A percentile compares a stretch with the other conserved stretches of the same genome.
Conservation (phyloP, 1,284 basidiomycete species). For the Kalmanozyma brasiliensis region DNA sequence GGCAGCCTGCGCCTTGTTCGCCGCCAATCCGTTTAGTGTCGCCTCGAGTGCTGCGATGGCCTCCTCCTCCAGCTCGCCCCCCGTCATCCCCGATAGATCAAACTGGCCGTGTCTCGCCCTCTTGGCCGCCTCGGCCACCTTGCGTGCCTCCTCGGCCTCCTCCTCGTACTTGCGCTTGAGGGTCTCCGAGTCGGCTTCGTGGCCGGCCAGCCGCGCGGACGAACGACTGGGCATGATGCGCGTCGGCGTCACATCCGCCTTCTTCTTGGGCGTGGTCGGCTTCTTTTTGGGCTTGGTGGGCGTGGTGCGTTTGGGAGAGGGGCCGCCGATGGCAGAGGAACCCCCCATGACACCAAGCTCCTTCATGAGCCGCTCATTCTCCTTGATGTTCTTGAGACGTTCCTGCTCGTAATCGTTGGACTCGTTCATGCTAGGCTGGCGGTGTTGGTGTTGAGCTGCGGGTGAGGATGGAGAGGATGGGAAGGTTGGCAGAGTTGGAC, state of each 20-base stretch:
- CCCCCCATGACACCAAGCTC: constrained; percentile 60
- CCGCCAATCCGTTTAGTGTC: constrained; percentile 25
- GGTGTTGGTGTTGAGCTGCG: background rate
- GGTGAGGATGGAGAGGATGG: background rate
- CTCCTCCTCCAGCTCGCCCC: constrained; percentile 36
- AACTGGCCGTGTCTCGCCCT: constrained; percentile 53
- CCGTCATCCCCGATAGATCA: constrained; percentile 45
- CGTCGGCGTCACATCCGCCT: constrained; percentile 17
- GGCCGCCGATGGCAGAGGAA: constrained; percentile 38
- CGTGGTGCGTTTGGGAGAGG: constrained; percentile 29
- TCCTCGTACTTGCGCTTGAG: constrained; percentile 55
- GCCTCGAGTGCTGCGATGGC: constrained; percentile 33
- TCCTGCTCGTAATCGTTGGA: constrained; percentile 58
- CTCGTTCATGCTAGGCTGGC: constrained; percentile 28
- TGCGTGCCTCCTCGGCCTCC: constrained; percentile 46
- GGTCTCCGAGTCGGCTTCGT: constrained; percentile 55
- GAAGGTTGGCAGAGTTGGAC: background rate
- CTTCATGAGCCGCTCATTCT: constrained; percentile 61
- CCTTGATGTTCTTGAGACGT: constrained; percentile 62
- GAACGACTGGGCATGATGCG: constrained; percentile 44
- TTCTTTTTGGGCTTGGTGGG: constrained; percentile 41
- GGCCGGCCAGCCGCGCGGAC: constrained; percentile 50
- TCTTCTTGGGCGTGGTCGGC: constrained; percentile 33
- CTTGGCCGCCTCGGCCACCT: constrained; percentile 47
- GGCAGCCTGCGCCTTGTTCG: constrained; percentile 17